Conservation (phyloP, 768 basidiomycete genomes). For the Xanthoconium stramineum region DNA sequence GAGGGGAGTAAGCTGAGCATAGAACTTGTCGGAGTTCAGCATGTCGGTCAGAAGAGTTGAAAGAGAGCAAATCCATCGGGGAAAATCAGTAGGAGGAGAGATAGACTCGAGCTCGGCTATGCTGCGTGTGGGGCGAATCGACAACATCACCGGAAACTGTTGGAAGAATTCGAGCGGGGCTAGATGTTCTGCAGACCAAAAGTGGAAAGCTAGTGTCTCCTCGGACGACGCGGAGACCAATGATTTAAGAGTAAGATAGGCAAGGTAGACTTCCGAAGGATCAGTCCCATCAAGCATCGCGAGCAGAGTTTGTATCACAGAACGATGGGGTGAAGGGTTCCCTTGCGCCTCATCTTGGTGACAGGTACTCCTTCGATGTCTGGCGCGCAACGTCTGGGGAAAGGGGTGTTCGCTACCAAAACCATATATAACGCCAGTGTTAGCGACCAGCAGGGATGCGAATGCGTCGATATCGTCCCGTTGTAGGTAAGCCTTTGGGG, state of each 20-base stretch:
- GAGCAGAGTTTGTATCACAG: conserved; percentile 53
- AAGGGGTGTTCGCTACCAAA: conserved; percentile 51
- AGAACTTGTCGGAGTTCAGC: conserved; percentile 62
- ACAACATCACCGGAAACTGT: conserved; percentile 39
- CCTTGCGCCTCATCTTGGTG: conserved; percentile 18
- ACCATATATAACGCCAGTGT: conserved; percentile 60
- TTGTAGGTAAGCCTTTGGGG: conserved; percentile 48
- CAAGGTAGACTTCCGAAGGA: conserved; percentile 48
- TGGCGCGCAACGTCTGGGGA: conserved; percentile 40
- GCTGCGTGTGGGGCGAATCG: conserved; percentile 28
- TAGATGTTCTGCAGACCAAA: conserved; percentile 41
- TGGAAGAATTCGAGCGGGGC: conserved; percentile 49
- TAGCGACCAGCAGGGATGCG: conserved; percentile 54
- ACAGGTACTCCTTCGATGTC: conserved; percentile 25
- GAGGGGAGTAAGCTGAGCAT: conserved; percentile 61
- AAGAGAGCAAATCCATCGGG: conserved; percentile 59
- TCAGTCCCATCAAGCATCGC: conserved; percentile 54
- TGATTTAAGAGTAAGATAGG: conserved; percentile 64
- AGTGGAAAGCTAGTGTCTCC: conserved; percentile 26
- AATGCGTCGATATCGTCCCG: conserved; percentile 73
- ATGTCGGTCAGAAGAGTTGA: conserved; percentile 56
- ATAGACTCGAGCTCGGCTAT: conserved; percentile 36
- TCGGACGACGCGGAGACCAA: conserved; percentile 42
- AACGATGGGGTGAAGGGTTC: conserved; percentile 39
- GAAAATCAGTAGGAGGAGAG: conserved; percentile 46